A percentile compares a stretch with the other conserved stretches of the same genome.
phyloP scores from a whole-genome alignment of 202 grass and related monocot species.

The Hordeum pubiflorum region DNA sequence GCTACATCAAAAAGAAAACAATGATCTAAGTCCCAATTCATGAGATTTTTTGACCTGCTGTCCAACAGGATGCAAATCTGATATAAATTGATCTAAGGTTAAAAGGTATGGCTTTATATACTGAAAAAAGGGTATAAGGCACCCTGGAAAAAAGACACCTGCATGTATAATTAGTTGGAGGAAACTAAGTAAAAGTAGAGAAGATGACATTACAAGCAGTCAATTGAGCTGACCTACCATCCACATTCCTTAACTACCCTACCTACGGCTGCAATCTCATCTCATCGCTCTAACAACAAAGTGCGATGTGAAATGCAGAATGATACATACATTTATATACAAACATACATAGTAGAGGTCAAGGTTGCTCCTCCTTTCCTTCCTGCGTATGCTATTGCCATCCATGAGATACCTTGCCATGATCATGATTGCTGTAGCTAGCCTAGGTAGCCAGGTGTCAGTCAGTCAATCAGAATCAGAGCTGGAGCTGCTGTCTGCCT shows the following conservation, averaged over 20 bases:
- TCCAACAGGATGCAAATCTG: not conserved
- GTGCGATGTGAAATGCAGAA: not conserved
- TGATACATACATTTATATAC: not conserved
- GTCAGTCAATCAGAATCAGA: conserved; percentile 24
- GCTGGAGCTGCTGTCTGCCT: conserved; percentile 43
- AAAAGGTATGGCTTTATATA: not conserved
- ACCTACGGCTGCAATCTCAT: not conserved
- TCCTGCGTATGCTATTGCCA: not conserved
- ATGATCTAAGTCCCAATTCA: too few species aligned
- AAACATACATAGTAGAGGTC: not conserved
- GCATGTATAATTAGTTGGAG: not conserved
- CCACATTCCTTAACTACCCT: conserved; percentile 5
- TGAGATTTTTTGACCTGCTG: not conserved
- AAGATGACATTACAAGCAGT: not conserved
- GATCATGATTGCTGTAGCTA: not conserved
- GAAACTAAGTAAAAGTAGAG: not conserved
- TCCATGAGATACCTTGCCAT: not conserved
- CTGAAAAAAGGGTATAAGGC: not conserved
- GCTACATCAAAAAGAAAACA: too few species aligned
- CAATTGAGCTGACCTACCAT: conserved; percentile 15
- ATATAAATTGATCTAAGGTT: not conserved
- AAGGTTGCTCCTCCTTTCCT: not conserved
- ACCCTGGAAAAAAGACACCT: not conserved
- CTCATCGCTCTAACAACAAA: conserved; percentile 1
- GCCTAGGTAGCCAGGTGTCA: not conserved